Conservation (phyloP, 2,329 filamentous ascomycete genomes). For the Calonectria pseudoreteaudii region DNA sequence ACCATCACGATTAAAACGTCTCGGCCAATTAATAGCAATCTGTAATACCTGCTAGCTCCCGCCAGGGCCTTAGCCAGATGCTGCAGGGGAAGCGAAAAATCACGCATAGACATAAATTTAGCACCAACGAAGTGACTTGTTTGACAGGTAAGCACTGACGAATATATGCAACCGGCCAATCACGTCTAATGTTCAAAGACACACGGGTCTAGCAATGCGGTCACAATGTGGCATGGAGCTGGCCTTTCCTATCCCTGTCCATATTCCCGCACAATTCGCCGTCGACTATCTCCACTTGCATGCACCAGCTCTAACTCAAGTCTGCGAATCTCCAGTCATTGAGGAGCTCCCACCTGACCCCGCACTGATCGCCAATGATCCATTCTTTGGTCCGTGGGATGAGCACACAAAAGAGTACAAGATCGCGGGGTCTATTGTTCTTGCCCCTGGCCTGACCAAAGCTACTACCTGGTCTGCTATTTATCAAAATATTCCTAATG, state of each 20-base stretch:
- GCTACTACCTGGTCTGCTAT: neutral
- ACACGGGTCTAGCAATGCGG: neutral
- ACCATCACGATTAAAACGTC: neutral
- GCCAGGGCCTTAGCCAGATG: neutral
- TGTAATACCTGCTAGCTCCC: neutral
- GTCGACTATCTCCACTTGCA: neutral
- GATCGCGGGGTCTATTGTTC: neutral
- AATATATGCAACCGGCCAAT: neutral
- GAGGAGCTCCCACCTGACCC: neutral
- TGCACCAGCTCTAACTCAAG: neutral
- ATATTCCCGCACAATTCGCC: neutral
- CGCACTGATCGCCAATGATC: neutral
- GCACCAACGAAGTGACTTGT: neutral
- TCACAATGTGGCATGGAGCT: neutral
- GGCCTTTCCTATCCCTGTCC: neutral
- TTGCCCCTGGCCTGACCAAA: neutral
- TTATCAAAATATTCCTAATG: neutral
- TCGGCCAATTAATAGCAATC: neutral
- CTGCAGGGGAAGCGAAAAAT: neutral
- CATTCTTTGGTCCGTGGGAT: neutral
- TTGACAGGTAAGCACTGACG: neutral
- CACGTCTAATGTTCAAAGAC: neutral
- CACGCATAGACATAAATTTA: constrained; percentile 1
- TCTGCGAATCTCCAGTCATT: neutral
- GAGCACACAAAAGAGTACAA: neutral